A percentile compares a stretch with the other conserved stretches of the same genome.
These are phyloP conservation scores for Coniochaeta hoffmannii DNA, from an alignment of 2,329 filamentous ascomycete species.

Conservation along the genomic window DNA sequence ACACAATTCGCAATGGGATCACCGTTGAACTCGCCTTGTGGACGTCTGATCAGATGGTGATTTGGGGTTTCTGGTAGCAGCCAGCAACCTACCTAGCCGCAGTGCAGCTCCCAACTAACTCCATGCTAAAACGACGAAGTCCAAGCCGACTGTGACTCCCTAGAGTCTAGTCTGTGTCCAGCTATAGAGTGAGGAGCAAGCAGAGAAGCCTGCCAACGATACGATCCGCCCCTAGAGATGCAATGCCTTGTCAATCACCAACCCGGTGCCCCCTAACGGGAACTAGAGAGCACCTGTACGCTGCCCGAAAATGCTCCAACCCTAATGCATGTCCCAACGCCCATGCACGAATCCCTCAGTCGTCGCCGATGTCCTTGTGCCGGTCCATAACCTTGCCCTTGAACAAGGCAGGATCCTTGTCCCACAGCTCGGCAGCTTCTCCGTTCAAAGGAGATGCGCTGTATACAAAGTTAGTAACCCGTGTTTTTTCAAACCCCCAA, in stretches of 20 bases:
- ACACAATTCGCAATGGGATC: not conserved
- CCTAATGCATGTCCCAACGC: conserved; percentile 5
- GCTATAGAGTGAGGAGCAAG: too few species aligned
- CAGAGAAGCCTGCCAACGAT: not conserved
- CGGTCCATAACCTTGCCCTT: conserved; percentile 64
- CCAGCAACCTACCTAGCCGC: too few species aligned
- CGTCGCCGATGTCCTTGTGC: conserved; percentile 58
- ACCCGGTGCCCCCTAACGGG: not conserved
- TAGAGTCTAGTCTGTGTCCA: too few species aligned
- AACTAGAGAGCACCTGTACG: not conserved
- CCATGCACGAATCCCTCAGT: conserved; percentile 29
- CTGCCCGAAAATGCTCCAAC: conserved; percentile 8
- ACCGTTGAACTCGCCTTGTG: not conserved
- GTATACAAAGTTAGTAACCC: not conserved
- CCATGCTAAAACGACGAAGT: conserved; percentile 2
- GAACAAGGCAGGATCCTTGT: conserved; percentile 79
- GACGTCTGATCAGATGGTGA: not conserved
- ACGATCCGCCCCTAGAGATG: conserved; percentile 15
- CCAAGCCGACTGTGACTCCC: conserved; percentile 9
- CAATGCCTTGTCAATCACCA: conserved; percentile 9
- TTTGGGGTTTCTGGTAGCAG: not conserved
- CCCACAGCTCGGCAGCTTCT: conserved; percentile 94
- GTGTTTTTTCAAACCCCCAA: not conserved
- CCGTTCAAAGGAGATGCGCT: conserved; percentile 93
- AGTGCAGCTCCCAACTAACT: not conserved